Evolutionary conservation across 306 rosid species (phyloP).

Genomic region (Sesbania bispinosa): DNA sequence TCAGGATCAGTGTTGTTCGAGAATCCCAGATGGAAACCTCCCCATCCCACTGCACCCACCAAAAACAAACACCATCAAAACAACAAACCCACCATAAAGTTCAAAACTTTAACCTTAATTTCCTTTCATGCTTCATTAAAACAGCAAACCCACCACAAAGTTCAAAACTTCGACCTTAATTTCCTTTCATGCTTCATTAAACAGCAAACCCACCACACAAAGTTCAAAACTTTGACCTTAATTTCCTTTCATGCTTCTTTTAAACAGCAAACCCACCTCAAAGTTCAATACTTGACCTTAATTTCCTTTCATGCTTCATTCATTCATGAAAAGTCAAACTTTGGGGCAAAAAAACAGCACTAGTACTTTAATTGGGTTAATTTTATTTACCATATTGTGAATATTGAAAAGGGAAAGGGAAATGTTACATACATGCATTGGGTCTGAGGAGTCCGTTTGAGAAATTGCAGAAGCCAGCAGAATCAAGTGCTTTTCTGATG

Average conservation of each 20-base stretch:
- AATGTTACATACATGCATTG: slow-evolving; percentile 46
- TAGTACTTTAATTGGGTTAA: no score
- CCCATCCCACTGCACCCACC: slow-evolving; percentile 74
- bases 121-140: not conserved
- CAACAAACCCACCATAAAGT: not conserved
- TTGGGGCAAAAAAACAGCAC: no score
- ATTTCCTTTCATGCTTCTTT: no score
- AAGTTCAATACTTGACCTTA: no score
- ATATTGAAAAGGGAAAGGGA: not conserved
- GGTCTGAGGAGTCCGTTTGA: slow-evolving; percentile 61
- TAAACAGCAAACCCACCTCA: not conserved
- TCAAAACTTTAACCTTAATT: no score
- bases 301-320: not conserved
- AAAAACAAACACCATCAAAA: not conserved
- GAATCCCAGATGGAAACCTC: slow-evolving; percentile 86
- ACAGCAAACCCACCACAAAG: no score
- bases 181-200: no score
- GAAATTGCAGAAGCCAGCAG: slow-evolving; percentile 57
- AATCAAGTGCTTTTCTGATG: slow-evolving; percentile 71
- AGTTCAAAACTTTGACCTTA: no score
- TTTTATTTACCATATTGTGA: no score
- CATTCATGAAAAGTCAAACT: no score
- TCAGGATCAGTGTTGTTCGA: slow-evolving; percentile 93
- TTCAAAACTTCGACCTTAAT: no score
- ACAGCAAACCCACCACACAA: no score